Conservation (phyloP, 1,284 basidiomycete genomes). For the Sphagnurus paluster region DNA sequence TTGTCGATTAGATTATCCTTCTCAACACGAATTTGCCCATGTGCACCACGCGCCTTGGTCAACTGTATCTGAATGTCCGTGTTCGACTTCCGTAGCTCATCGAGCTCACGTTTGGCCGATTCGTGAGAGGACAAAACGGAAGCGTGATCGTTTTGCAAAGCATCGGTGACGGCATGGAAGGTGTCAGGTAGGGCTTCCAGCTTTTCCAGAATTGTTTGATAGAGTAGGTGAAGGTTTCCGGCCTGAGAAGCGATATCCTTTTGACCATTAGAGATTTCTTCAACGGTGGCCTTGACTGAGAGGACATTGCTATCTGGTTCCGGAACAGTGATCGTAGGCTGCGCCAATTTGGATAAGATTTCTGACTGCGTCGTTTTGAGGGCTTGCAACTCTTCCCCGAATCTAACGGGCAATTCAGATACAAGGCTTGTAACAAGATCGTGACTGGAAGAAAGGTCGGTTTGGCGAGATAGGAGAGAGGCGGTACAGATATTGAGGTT, state of each 20-base stretch:
- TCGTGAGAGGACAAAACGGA: slow-evolving; percentile 60
- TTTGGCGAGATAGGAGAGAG: no score
- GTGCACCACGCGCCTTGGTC: slow-evolving; percentile 70
- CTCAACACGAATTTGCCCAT: slow-evolving; percentile 79
- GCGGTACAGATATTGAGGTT: slow-evolving; percentile 39
- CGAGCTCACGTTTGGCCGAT: slow-evolving; percentile 57
- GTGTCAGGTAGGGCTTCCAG: slow-evolving; percentile 58
- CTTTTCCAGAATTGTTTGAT: slow-evolving; percentile 52
- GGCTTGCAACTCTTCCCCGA: slow-evolving; percentile 41
- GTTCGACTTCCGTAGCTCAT: slow-evolving; percentile 67
- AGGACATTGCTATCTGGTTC: slow-evolving; percentile 26
- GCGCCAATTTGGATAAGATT: slow-evolving; percentile 28
- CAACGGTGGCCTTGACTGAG: slow-evolving; percentile 45
- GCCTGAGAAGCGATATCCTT: slow-evolving; percentile 44
- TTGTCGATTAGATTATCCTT: slow-evolving; percentile 71
- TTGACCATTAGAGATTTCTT: slow-evolving; percentile 44
- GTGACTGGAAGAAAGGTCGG: slow-evolving; percentile 33
- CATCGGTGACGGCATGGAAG: slow-evolving; percentile 52
- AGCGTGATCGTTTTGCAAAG: slow-evolving; percentile 58
- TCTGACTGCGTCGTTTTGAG: slow-evolving; percentile 38
- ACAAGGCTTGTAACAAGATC: slow-evolving; percentile 36
- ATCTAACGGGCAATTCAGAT: slow-evolving; percentile 41
- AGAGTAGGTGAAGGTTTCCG: slow-evolving; percentile 49
- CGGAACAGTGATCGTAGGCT: slow-evolving; percentile 11
- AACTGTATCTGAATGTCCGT: slow-evolving; percentile 69